phyloP scores from a whole-genome alignment of 805 yeast species.

The Lachancea meyersii region DNA sequence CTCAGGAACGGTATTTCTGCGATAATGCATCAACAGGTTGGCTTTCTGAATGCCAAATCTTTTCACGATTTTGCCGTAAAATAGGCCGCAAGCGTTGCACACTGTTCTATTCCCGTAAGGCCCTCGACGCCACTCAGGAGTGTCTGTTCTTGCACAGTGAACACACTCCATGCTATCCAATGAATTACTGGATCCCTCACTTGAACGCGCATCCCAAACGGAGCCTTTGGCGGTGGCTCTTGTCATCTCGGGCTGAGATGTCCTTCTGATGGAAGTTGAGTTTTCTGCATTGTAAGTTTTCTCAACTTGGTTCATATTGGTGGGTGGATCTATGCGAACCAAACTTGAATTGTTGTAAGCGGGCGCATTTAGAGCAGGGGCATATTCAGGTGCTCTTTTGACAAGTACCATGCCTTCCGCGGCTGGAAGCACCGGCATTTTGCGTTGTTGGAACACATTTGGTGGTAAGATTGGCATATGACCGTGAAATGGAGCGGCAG shows the following conservation, averaged over 20 bases:
- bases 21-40: slow-evolving; percentile 26
- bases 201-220: background rate
- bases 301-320: background rate
- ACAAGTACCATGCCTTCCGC: background rate
- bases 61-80: slow-evolving; percentile 54
- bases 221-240: background rate
- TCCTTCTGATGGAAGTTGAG: background rate
- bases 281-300: background rate
- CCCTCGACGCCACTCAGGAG: slow-evolving; percentile 94
- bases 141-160: slow-evolving; percentile 68
- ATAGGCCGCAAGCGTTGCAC: slow-evolving; percentile 90
- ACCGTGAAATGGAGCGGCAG: background rate
- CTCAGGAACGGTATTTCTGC: slow-evolving; percentile 22
- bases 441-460: background rate
- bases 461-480: background rate
- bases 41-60: slow-evolving; percentile 26
- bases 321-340: background rate
- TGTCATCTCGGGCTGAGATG: background rate
- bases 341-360: background rate
- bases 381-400: background rate
- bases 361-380: background rate
- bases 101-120: slow-evolving; percentile 76
- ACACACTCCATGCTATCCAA: slow-evolving; percentile 36
- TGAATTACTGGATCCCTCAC: background rate
- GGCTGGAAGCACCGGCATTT: background rate